Conservation (phyloP, 192 early-diverging fungal genomes). For the Linnemannia hyalina region DNA sequence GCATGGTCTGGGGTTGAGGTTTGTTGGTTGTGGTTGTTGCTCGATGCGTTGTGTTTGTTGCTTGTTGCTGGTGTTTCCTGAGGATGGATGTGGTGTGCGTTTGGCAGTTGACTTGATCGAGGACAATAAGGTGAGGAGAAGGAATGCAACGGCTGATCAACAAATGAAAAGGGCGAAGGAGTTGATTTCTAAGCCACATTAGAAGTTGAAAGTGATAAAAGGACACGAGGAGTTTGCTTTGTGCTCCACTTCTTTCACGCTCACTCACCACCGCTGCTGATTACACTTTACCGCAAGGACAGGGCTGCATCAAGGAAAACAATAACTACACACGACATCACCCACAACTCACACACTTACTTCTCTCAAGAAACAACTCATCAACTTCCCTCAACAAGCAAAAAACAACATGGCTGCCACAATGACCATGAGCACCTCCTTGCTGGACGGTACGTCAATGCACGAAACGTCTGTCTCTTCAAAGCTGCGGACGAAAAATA, state of each 20-base stretch:
- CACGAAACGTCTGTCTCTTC: neutral
- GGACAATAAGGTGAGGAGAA: too few relatives aligned
- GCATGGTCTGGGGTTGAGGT: too few relatives aligned
- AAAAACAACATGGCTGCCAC: neutral
- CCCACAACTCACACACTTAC: neutral
- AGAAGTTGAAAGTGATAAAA: neutral
- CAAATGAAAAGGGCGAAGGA: too few relatives aligned
- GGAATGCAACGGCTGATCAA: too few relatives aligned
- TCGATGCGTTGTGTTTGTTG: too few relatives aligned
- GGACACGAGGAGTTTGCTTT: too few relatives aligned
- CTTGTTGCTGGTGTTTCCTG: too few relatives aligned
- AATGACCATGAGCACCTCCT: slow-evolving; percentile 3
- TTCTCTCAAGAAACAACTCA: neutral
- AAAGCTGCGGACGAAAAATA: neutral
- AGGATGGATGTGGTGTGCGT: too few relatives aligned
- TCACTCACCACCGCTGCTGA: neutral
- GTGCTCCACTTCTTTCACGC: neutral
- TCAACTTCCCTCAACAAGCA: neutral
- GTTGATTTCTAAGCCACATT: neutral
- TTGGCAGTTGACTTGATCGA: too few relatives aligned
- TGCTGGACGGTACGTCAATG: neutral
- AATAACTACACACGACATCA: neutral
- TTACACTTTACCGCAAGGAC: neutral
- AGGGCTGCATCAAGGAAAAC: neutral
- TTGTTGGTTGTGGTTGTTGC: too few relatives aligned